Percentiles rank a stretch among this genome's conserved stretches.
Evolutionary conservation across 495 filamentous ascomycete genomes (phyloP).

Genomic region (Filosporella fistucella): DNA sequence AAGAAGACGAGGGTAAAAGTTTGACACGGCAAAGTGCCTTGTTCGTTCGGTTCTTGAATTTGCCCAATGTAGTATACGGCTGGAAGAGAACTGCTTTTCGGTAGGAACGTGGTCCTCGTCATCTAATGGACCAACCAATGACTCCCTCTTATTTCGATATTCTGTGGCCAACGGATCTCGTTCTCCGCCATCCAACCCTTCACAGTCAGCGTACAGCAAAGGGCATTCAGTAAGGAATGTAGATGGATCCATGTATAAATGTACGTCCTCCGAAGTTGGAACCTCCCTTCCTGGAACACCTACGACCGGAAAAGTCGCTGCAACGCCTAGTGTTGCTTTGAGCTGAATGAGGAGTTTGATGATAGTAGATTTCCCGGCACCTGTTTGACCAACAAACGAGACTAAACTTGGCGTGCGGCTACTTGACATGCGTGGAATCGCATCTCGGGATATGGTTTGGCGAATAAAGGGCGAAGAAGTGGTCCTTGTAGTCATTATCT

Average conservation of each 20-base stretch:
- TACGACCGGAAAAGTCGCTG: background rate
- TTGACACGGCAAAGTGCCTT: slow-evolving; percentile 28
- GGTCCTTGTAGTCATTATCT: background rate
- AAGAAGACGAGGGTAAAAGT: slow-evolving; percentile 47
- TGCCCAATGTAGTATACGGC: slow-evolving; percentile 1
- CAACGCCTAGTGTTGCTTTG: background rate
- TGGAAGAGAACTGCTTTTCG: background rate
- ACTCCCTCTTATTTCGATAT: slow-evolving; percentile 1
- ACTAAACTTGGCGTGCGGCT: slow-evolving; percentile 7
- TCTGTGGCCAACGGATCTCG: slow-evolving; percentile 5
- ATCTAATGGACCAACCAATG: no score
- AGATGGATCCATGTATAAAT: slow-evolving; percentile 55
- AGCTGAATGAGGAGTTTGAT: slow-evolving; percentile 11
- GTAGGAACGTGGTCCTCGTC: no score
- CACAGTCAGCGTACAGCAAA: slow-evolving; percentile 53
- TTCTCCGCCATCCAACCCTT: slow-evolving; percentile 48
- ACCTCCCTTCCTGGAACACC: background rate
- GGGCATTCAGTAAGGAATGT: slow-evolving; percentile 36
- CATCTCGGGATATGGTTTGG: background rate
- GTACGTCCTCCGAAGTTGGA: slow-evolving; percentile 41
- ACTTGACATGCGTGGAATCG: background rate
- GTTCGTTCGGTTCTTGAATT: slow-evolving; percentile 1
- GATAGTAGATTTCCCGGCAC: slow-evolving; percentile 17
- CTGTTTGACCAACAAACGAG: slow-evolving; percentile 17
- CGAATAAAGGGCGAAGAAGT: background rate